A percentile compares a stretch with the other conserved stretches of the same genome.
Conservation (phyloP, 768 basidiomycete species). For the Leccinum pellstonianum region DNA sequence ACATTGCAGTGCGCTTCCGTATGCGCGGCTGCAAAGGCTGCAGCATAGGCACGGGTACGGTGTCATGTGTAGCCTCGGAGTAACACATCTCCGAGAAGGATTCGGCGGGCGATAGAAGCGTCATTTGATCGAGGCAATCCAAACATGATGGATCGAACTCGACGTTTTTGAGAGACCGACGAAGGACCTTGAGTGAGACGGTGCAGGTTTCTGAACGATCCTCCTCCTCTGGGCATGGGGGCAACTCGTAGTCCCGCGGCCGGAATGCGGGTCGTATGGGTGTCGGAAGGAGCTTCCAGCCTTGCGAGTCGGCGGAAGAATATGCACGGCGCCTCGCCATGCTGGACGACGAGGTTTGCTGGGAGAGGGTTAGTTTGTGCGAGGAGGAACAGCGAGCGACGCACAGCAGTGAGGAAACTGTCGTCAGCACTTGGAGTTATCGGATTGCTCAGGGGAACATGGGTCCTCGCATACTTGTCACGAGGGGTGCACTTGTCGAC, state of each 20-base stretch:
- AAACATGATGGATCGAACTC: constrained; percentile 43
- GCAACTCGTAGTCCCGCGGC: constrained; percentile 34
- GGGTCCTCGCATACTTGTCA: constrained; percentile 34
- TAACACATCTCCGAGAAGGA: constrained; percentile 46
- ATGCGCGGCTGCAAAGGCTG: constrained; percentile 35
- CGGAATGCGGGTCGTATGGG: constrained; percentile 36
- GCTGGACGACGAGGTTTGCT: constrained; percentile 18
- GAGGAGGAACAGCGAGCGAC: neutral
- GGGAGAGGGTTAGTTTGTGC: neutral
- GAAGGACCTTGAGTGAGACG: constrained; percentile 32
- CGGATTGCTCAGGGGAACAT: constrained; percentile 28
- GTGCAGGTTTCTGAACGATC: constrained; percentile 27
- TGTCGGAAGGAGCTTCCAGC: constrained; percentile 33
- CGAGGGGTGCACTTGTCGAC: constrained; percentile 36
- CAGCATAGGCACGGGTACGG: constrained; percentile 25
- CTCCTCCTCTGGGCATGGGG: constrained; percentile 31
- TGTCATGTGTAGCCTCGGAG: constrained; percentile 38
- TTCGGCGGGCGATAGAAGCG: constrained; percentile 39
- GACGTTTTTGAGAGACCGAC: constrained; percentile 35
- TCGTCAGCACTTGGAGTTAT: constrained; percentile 31
- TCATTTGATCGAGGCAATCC: constrained; percentile 42
- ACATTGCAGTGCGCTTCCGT: constrained; percentile 28
- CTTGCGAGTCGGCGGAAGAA: constrained; percentile 33
- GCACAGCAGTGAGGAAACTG: constrained; percentile 23
- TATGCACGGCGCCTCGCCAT: constrained; percentile 31